These are phyloP conservation scores for Gelatoporia subvermispora DNA, from an alignment of 768 basidiomycete species.

Conservation along the genomic window DNA sequence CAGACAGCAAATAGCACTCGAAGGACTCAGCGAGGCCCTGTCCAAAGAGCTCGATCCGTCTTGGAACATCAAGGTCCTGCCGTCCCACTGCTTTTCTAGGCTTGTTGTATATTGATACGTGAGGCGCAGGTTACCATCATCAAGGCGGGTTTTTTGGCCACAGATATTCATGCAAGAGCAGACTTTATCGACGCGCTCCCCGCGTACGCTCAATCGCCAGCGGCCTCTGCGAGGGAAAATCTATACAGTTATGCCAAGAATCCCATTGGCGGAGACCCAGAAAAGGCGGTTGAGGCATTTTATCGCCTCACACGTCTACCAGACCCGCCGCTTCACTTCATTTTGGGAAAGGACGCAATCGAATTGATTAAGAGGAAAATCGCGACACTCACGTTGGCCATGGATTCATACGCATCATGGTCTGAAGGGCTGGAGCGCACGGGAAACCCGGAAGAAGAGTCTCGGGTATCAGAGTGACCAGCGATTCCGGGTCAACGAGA, in stretches of 20 bases:
- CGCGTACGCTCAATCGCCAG: no score
- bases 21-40: constrained; percentile 4
- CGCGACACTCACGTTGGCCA: neutral
- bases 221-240: no score
- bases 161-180: neutral
- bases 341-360: constrained; percentile 9
- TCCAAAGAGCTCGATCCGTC: constrained; percentile 9
- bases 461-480: no score
- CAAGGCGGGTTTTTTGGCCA: constrained; percentile 15
- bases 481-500: no score
- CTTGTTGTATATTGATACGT: neutral
- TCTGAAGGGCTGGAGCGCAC: constrained; percentile 3
- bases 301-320: constrained; percentile 4
- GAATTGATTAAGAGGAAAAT: neutral
- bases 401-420: constrained; percentile 4
- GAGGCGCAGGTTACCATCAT: constrained; percentile 14
- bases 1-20: constrained; percentile 1
- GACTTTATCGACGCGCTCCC: no score
- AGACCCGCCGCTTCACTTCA: constrained; percentile 2
- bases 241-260: no score
- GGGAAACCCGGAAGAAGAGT: no score
- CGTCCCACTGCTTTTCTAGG: neutral
- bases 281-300: constrained; percentile 2
- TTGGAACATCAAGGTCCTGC: constrained; percentile 13
- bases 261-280: neutral